These are phyloP conservation scores for Aureobasidium sp. DNA, from an alignment of 2,329 filamentous ascomycete genomes.

Conservation along the genomic window DNA sequence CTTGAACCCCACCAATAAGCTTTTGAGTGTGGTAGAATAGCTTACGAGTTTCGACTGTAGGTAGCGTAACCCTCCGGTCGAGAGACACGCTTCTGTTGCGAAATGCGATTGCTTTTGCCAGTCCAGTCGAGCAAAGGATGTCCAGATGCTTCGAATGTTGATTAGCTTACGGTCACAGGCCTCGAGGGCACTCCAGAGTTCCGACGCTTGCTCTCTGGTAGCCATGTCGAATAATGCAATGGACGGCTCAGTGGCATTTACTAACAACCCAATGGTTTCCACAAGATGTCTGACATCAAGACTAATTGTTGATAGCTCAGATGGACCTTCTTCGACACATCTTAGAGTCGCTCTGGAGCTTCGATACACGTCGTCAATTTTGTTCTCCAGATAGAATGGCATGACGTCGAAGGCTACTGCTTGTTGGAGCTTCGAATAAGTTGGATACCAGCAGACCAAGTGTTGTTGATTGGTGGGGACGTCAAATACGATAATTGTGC, in stretches of 20 bases:
- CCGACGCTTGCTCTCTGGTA: background rate
- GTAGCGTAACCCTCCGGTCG: background rate
- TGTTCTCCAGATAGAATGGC: background rate
- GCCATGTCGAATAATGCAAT: background rate
- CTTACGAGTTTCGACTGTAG: background rate
- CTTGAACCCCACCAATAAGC: background rate
- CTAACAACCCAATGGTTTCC: background rate
- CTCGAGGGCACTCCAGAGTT: constrained; percentile 4
- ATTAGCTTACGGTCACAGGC: background rate
- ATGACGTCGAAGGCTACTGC: background rate
- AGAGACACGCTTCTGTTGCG: background rate
- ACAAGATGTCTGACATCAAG: background rate
- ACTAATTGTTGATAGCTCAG: background rate
- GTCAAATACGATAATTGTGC: background rate
- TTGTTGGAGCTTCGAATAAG: background rate
- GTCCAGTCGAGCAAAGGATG: background rate
- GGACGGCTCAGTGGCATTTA: background rate
- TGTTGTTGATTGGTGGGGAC: too few species aligned
- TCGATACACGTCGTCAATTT: background rate
- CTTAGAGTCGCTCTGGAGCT: background rate
- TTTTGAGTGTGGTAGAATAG: background rate
- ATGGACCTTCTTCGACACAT: background rate
- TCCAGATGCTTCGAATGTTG: background rate
- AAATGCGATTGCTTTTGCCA: background rate
- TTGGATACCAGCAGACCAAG: too few species aligned